Conservation (phyloP, 1,284 basidiomycete genomes). For the Cutaneotrichosporon sp. region DNA sequence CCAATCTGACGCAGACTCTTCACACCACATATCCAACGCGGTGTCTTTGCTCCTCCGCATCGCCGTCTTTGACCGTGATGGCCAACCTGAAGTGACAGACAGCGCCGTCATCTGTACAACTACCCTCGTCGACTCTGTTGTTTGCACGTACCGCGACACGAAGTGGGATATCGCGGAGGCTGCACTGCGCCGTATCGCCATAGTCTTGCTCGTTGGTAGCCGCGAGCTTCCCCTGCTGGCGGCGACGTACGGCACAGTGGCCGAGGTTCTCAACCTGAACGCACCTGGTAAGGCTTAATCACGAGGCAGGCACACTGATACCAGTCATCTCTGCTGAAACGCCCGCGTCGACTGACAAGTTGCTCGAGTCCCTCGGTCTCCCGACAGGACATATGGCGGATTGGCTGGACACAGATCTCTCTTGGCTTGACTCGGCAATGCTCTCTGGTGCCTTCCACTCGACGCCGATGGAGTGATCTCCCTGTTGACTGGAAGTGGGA, state of each 20-base stretch:
- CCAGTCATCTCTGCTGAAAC: not conserved
- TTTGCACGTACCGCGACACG: not conserved
- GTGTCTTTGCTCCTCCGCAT: conserved; percentile 26
- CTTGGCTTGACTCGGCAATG: conserved; percentile 11
- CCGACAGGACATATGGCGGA: not conserved
- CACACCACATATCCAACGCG: conserved; percentile 32
- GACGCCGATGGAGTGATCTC: too few relatives aligned
- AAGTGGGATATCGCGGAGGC: conserved; percentile 32
- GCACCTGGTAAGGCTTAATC: not conserved
- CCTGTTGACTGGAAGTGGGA: too few relatives aligned
- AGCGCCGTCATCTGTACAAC: not conserved
- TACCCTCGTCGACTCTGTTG: not conserved
- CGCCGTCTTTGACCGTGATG: conserved; percentile 6
- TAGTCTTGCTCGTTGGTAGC: conserved; percentile 15
- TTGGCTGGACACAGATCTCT: conserved; percentile 9
- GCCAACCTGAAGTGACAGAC: not conserved
- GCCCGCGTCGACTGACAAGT: not conserved
- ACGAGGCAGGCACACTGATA: not conserved
- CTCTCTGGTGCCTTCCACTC: conserved; percentile 3
- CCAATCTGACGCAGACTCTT: conserved; percentile 24
- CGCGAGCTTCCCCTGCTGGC: conserved; percentile 15
- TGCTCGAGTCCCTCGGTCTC: conserved; percentile 6
- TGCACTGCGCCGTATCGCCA: conserved; percentile 29
- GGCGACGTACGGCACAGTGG: conserved; percentile 14
- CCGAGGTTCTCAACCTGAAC: conserved; percentile 8